Evolutionary conservation across 352 stramenopile species (phyloP), one percentile per base, ranked within the genome.

Genomic region (Phytophthora meadii): DNA sequence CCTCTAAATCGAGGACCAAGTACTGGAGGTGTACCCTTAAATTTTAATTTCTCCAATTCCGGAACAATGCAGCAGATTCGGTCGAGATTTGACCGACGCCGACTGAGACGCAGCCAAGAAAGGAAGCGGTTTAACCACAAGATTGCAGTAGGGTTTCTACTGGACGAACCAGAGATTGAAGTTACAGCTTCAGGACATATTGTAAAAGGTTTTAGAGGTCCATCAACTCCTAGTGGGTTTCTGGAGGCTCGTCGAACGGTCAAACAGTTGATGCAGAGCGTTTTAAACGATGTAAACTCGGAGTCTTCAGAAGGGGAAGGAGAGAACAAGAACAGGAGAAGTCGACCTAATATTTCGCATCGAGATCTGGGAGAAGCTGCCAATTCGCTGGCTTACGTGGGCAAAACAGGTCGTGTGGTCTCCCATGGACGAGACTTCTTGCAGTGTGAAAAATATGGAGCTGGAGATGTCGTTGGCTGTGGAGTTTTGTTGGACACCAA

Each of bases 381-480:
- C 14, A 79, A 72, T 32, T 77, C 80, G 14, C 44, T 91, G 40
- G 82, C 78, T 12, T 86, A 88, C 41, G 68, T 84, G 9, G 82
- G 82, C 11, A 88, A 78, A 22, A 87, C 76, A 12, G 82, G 82
- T 6, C 41, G 65, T n/a, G 70, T 91, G 12, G 15, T 87, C 3
- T 84, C 74, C 8, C 79, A 86, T 54, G 75, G 77, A 32, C 73
- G 72, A 14, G 61, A 72, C 15, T 82, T 79, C 44, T 48, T 87
- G 10, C 61, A 85, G 55, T 89, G 80, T 34, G 72, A 84, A 40
- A 66, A 62, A 12, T 91, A 84, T 53, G 82, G 71, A 27, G 55
- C 68, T 5, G 78, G 77, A 5, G 82, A 91, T 42, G 77, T 87
- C 4, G 79, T 91, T 9, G 82, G 82, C 6, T 87, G 78, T 50